Base-by-base conservation (phyloP, 345 rosid species). In the Populus euphratica region DNA sequence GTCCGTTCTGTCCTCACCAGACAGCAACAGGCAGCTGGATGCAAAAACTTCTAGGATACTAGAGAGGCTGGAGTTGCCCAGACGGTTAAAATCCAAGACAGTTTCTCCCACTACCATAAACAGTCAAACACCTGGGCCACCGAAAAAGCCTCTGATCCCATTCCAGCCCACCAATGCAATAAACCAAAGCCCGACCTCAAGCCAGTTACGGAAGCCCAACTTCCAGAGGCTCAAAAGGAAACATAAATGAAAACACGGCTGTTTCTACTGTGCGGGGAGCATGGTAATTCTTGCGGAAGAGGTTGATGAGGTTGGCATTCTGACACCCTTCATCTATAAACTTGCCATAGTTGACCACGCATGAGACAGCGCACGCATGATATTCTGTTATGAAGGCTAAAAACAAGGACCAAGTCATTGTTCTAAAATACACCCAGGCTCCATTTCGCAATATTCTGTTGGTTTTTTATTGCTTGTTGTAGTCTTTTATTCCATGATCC, bases 31-130 rank as follows among this genome's bases (percentile, higher is more conserved):
- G 81, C 88, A 84, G 71, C 68, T 86, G 38, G 98, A 93, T 80
- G 73, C 75, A 36, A 90, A 84, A 77, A 94, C 93, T 3, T 91
- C 88, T 20, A 92, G 81, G 90, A 91, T 92, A 85, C 80, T 94
- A 79, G 98, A 94, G 86, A 86, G 98, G 72, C 86, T 92, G 43
- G 98, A 94, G 83, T 85, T 79, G 68, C 98, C 97, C 6, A 90
- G 84, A 80, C 84, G 86, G 87, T 83, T 85, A 59, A 89, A 81
- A 87, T 76, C 87, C 70, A 92, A 82, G 78, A 56, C 67, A 76
- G 81, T 79, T 52, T 88, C 93, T 74, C 90, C 94, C 69, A 80
- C 73, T 43, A 54, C 70, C 73, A 77, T 61, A 73, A 75, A 81
- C 77, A 78, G 81, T 59, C 63, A 87, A 72, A 73, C 85, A 38